Evolutionary conservation across 495 filamentous ascomycete species (phyloP), one percentile per base, ranked within the genome.

Genomic region (Choiromyces venosus): DNA sequence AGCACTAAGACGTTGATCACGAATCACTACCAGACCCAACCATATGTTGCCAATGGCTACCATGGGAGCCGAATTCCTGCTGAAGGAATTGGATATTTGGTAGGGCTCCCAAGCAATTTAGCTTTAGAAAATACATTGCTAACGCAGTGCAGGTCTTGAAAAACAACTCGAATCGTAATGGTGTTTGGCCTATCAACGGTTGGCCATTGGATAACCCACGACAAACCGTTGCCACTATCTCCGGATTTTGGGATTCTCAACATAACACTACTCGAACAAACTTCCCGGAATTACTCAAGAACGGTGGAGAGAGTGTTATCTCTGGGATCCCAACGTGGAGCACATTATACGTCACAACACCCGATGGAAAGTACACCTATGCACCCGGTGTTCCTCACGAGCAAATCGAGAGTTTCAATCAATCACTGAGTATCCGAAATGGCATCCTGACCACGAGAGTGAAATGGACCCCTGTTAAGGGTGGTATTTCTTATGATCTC

Each of bases 221-320:
- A 19, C 89, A 92, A 78, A 87, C 89, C 1, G 92, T 94, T 80
- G 88, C 89, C 5, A 92, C 91, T 0, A 87, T 94, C 71, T 86
- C 88, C 52, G 91, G 91, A 0, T 94, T 94, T 81, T 93, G 86
- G 73, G 86, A 93, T 73, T 81, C 83, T 12, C 90, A 93, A 80
- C 84, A 84, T 1, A 86, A 83, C 42, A 89, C 86, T 0, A 90
- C 88, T 46, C 85, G 86, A 4, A 88, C 87, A 10, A 94, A 94
- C 79, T 93, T 90, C 76, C 84, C 84, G 6, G 93, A 91, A 91
- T 82, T 93, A 38, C 84, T 87, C 70, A 87, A 92, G 75, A 90
- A 91, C 80, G 91, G 91, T 21, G 86, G 86, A 37, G 91, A 94
- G 78, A 90, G 87, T 72, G 88, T 90, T 33, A 92, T 93, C 76